phyloP scores from a whole-genome alignment of 1,139 yeast genomes.

The Saccharomycopsis crataegensis region DNA sequence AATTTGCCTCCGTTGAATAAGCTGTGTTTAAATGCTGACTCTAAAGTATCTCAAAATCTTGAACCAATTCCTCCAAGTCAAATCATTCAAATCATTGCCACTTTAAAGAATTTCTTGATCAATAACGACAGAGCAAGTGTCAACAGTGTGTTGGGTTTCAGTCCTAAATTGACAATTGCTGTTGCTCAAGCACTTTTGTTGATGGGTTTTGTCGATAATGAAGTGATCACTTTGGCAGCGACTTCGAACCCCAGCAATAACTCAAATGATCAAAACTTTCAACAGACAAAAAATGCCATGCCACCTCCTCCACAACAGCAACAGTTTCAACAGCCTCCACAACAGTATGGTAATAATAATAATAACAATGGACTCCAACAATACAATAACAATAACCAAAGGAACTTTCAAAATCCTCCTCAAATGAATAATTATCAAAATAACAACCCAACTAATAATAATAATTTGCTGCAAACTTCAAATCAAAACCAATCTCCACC shows the following conservation, averaged over 20 bases:
- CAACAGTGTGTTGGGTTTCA: conserved; percentile 43
- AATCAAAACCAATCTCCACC: conserved; percentile 20
- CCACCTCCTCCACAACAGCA: conserved; percentile 15
- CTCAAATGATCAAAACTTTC: conserved; percentile 8
- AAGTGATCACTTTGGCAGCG: conserved; percentile 44
- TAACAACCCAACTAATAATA: neutral
- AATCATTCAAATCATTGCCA: conserved; percentile 57
- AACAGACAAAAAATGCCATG: neutral
- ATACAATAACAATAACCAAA: neutral
- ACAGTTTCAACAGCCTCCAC: conserved; percentile 6
- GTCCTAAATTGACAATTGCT: conserved; percentile 53
- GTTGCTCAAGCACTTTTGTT: conserved; percentile 68
- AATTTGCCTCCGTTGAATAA: conserved; percentile 10
- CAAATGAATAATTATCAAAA: conserved; percentile 6
- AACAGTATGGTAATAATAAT: neutral
- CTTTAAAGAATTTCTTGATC: conserved; percentile 43
- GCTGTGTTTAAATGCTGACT: conserved; percentile 4
- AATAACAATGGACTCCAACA: neutral
- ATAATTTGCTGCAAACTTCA: conserved; percentile 14
- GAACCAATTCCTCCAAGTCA: conserved; percentile 63
- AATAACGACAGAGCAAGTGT: conserved; percentile 47
- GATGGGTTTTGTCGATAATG: conserved; percentile 67
- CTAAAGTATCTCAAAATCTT: conserved; percentile 44
- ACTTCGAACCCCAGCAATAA: neutral
- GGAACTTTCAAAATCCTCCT: conserved; percentile 5